phyloP scores from a whole-genome alignment of 2,329 filamentous ascomycete species.

The Tolypocladium tundrense region DNA sequence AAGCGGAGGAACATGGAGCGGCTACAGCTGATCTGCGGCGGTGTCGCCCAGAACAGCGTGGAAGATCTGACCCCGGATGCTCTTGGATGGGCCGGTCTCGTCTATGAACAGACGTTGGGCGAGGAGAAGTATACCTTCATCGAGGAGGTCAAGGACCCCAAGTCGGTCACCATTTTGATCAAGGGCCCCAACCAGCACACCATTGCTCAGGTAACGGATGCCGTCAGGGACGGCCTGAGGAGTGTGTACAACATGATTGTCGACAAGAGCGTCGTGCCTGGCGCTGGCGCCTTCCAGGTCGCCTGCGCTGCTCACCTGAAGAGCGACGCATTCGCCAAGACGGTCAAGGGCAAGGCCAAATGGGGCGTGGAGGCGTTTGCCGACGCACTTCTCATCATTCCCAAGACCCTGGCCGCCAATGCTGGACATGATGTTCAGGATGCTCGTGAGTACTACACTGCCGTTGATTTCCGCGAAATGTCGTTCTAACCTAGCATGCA shows the following conservation, averaged over 20 bases:
- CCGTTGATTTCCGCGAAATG: not conserved
- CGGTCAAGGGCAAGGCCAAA: conserved; percentile 95
- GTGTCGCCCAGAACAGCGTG: conserved; percentile 87
- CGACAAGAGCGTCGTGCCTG: conserved; percentile 90
- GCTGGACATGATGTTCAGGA: conserved; percentile 96
- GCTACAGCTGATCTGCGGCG: conserved; percentile 87
- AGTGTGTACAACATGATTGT: conserved; percentile 99
- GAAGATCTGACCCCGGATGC: conserved; percentile 82
- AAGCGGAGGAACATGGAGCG: conserved; percentile 99
- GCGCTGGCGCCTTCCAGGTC: conserved; percentile 91
- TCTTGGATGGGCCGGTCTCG: conserved; percentile 89
- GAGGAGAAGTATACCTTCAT: conserved; percentile 99
- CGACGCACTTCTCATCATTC: conserved; percentile 88
- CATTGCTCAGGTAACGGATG: conserved; percentile 93
- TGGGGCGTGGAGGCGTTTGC: conserved; percentile 92
- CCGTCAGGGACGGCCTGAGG: conserved; percentile 85
- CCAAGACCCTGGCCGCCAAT: conserved; percentile 94
- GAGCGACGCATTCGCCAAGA: conserved; percentile 77
- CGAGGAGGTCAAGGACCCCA: conserved; percentile 96
- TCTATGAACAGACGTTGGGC: conserved; percentile 94
- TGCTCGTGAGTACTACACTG: conserved; percentile 53
- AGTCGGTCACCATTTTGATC: conserved; percentile 94
- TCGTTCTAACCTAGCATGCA: conserved; percentile 23
- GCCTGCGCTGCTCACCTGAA: conserved; percentile 81
- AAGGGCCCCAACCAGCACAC: conserved; percentile 97